Evolutionary conservation across 768 basidiomycete species (phyloP).

Genomic region (Boletus vermiculosoides): DNA sequence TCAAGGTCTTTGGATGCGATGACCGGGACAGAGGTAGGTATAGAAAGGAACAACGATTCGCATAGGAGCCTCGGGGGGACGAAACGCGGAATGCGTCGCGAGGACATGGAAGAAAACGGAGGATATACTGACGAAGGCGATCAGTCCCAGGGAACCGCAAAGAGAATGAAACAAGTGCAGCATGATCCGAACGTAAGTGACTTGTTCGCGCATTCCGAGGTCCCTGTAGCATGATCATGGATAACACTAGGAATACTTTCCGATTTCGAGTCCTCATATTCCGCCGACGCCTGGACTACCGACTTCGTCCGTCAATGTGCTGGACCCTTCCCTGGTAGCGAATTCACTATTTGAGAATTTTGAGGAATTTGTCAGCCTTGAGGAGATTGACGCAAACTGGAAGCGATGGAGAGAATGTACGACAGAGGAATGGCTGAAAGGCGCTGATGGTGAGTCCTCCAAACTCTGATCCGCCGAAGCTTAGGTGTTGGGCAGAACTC

Average conservation of each 20-base stretch:
- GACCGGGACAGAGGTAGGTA: constrained; percentile 8
- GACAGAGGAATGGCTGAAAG: constrained; percentile 33
- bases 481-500: constrained; percentile 16
- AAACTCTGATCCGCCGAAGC: background rate
- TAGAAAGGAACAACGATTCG: constrained; percentile 3
- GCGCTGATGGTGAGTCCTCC: constrained; percentile 26
- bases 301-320: background rate
- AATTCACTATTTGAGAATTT: constrained; percentile 22
- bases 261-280: constrained; percentile 23
- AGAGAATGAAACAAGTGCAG: constrained; percentile 17
- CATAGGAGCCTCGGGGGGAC: constrained; percentile 2
- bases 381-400: constrained; percentile 23
- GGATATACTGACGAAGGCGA: constrained; percentile 3
- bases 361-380: constrained; percentile 17
- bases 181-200: constrained; percentile 21
- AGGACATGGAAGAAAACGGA: constrained; percentile 12
- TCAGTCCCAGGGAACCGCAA: constrained; percentile 10
- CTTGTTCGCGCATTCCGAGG: background rate
- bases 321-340: constrained; percentile 11
- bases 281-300: constrained; percentile 16
- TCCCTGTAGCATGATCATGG: background rate
- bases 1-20: constrained; percentile 10
- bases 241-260: constrained; percentile 17
- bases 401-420: constrained; percentile 30
- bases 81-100: constrained; percentile 17